These are phyloP conservation scores for Kalmusia sp. DNA, from an alignment of 2,329 filamentous ascomycete genomes.

Conservation along the genomic window DNA sequence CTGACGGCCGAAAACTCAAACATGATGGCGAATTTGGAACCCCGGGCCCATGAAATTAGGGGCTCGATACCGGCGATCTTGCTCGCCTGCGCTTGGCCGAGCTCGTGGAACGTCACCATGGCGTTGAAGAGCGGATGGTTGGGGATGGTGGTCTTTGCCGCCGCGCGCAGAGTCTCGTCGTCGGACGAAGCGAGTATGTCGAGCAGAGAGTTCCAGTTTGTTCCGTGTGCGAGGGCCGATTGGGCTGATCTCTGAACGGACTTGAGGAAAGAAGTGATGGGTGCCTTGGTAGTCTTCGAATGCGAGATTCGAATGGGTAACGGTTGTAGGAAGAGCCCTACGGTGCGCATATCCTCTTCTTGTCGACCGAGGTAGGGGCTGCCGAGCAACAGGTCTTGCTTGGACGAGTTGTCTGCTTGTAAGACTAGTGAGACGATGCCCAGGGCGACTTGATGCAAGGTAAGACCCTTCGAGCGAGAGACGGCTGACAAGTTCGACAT, in stretches of 20 bases:
- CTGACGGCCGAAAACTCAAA: not conserved
- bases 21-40: not conserved
- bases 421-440: not conserved
- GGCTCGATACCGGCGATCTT: not conserved
- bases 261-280: not conserved
- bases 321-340: conserved; percentile 10
- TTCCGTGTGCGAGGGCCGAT: not conserved
- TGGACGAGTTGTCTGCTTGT: not conserved
- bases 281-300: not conserved
- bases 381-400: conserved; percentile 1
- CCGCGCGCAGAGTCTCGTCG: not conserved
- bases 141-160: not conserved
- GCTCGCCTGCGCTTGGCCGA: no score
- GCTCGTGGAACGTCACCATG: conserved; percentile 8
- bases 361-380: conserved; percentile 3
- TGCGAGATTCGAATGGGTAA: conserved; percentile 7
- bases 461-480: not conserved
- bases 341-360: not conserved
- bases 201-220: not conserved
- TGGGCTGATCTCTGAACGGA: not conserved
- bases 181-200: not conserved
- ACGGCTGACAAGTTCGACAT: not conserved
- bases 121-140: not conserved
- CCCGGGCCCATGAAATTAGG: not conserved
- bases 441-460: conserved; percentile 7